These are phyloP conservation scores for Xylona heveae DNA, from an alignment of 495 filamentous ascomycete species.

Conservation along the genomic window DNA sequence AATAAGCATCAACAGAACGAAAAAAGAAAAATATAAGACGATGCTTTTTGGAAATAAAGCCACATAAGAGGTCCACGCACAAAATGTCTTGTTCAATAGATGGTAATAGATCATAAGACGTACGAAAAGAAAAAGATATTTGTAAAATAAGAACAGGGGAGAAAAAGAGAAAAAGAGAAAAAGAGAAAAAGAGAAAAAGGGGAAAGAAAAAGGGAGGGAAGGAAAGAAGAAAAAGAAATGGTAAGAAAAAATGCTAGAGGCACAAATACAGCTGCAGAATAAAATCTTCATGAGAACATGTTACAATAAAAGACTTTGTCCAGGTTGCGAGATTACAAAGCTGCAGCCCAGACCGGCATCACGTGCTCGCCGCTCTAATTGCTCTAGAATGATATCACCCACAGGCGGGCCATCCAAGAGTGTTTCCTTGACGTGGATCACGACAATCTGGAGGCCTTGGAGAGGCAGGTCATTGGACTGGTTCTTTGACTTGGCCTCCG, in stretches of 20 bases:
- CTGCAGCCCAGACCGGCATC: slow-evolving; percentile 48
- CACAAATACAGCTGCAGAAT: not conserved
- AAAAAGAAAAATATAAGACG: no score
- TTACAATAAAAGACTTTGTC: slow-evolving; percentile 11
- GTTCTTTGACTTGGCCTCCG: slow-evolving; percentile 7
- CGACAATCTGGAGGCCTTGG: slow-evolving; percentile 35
- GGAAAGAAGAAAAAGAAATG: no score
- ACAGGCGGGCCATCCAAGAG: slow-evolving; percentile 38
- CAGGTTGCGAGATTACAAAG: slow-evolving; percentile 44
- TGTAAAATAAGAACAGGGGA: no score
- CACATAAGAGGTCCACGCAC: no score
- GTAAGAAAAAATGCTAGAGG: no score
- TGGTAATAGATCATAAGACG: no score
- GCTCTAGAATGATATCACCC: slow-evolving; percentile 39
- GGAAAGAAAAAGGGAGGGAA: slow-evolving; percentile 2
- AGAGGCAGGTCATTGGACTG: slow-evolving; percentile 20
- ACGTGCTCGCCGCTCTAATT: slow-evolving; percentile 39
- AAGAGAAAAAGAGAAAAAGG: slow-evolving; percentile 1
- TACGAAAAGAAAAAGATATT: no score
- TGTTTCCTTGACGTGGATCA: slow-evolving; percentile 69
- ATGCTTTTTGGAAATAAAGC: no score
- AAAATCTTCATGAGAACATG: not conserved
- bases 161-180: not conserved
- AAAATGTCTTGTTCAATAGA: no score
- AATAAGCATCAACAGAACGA: no score